Base-by-base conservation (phyloP, 768 basidiomycete genomes). In the Pluteus cervinus region DNA sequence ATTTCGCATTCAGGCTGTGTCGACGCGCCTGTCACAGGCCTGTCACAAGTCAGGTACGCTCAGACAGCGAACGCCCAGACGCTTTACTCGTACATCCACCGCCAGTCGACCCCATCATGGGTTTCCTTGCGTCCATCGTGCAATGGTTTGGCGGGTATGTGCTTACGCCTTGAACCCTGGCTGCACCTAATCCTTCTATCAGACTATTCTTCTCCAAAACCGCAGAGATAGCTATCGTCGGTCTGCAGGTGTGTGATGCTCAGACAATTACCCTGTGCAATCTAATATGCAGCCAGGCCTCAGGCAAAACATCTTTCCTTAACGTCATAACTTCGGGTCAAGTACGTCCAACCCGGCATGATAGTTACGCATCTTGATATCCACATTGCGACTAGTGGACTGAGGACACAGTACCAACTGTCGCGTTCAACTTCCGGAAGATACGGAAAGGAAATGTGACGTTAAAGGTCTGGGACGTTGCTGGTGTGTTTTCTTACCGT, bases 401-500 rank as follows among this genome's bases (percentile, higher is more conserved):
- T 42, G 89, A 93, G 65, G 92, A 94, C 38, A 89, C 92, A n/a
- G 91, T 91, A 0, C 92, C 92, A 1, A 96, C 92, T 1, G 86
- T 96, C 15, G 89, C 91, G 5, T 96, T 91, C 68, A 92, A 91
- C 49, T 80, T 91, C 51, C 73, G 87, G 14, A 89, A 87, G 56
- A 81, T 94, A 9, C 69, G 82, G 44, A 90, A 88, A 51, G 90
- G 89, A 9, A 93, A 90, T 42, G 80, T 94, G 1, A 89, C 86
- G 1, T 66, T 96, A 53, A 94, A 91, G 57, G 79, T 96, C 33
- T 96, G 92, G 92, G 92, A 96, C 57, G 86, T 96, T 25, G 91
- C 91, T 44, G 90, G 84, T 87, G 45, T 48, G 76, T 47, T 40
- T 7, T 37, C n/a, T 20, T 6, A 7, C 3, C 25, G 17, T 44